phyloP scores from a whole-genome alignment of 176 grass and related monocot genomes.

The Zea mays region DNA sequence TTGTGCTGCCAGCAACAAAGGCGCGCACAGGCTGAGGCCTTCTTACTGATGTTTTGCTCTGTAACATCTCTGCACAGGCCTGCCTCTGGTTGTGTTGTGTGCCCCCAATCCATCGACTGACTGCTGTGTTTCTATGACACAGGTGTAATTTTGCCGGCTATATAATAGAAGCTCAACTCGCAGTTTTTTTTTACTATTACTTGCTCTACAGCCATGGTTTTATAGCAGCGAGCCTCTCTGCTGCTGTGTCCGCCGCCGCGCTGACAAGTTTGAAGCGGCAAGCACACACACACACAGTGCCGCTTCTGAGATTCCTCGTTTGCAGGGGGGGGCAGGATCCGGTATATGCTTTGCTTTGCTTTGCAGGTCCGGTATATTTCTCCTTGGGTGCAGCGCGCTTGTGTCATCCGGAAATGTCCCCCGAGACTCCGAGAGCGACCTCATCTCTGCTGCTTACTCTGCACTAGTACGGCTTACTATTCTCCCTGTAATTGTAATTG shows the following conservation, averaged over 20 bases:
- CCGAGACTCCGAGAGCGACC: too few relatives aligned
- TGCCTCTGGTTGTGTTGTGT: not conserved
- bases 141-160: conserved; percentile 12
- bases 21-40: not conserved
- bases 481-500: not conserved
- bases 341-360: conserved; percentile 28
- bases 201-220: too few relatives aligned
- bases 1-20: not conserved
- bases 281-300: too few relatives aligned
- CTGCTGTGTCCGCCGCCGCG: not conserved
- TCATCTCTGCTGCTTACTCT: not conserved
- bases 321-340: not conserved
- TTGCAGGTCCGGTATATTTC: conserved; percentile 26
- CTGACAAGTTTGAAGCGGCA: too few relatives aligned
- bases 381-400: conserved; percentile 13
- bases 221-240: too few relatives aligned
- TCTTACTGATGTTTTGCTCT: conserved; percentile 21
- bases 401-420: not conserved
- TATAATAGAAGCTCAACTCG: not conserved
- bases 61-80: conserved; percentile 8
- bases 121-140: not conserved
- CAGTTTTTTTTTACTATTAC: too few relatives aligned
- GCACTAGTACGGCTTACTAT: not conserved
- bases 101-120: too few relatives aligned
- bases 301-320: conserved; percentile 1